These are phyloP conservation scores for Sarcocystis neurona DNA, from an alignment of 169 alveolate genomes.

Conservation along the genomic window DNA sequence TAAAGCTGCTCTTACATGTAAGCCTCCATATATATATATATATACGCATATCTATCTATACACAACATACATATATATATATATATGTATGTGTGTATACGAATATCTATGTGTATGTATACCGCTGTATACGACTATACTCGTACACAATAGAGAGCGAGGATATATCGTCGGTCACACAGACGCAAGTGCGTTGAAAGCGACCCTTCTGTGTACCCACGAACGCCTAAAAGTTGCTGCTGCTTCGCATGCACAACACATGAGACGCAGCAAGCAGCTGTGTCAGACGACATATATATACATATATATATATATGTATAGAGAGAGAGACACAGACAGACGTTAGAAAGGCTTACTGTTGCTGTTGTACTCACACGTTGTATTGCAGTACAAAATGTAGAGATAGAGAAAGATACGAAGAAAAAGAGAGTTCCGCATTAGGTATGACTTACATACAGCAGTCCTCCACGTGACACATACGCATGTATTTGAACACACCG, in stretches of 20 bases:
- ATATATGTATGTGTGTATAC: not conserved
- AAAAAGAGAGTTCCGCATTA: not conserved
- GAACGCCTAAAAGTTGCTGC: too few relatives aligned
- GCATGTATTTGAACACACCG: not conserved
- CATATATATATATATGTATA: not conserved
- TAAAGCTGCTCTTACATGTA: not conserved
- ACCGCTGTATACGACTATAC: not conserved
- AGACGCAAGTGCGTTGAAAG: too few relatives aligned
- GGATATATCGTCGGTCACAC: too few relatives aligned
- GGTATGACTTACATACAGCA: not conserved
- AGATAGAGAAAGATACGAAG: too few relatives aligned
- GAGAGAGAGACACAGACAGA: not conserved
- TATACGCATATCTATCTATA: not conserved
- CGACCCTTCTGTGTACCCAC: too few relatives aligned
- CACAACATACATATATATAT: not conserved
- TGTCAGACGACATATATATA: not conserved
- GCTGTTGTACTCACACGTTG: not conserved
- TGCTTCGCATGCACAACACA: too few relatives aligned
- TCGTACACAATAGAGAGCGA: too few relatives aligned
- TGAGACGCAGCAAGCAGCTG: too few relatives aligned
- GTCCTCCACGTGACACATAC: not conserved
- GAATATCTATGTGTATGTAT: not conserved
- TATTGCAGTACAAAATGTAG: not conserved
- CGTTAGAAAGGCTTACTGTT: not conserved
- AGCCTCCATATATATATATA: not conserved